Conservation (phyloP, 1,284 basidiomycete species). For the Ustilago cynodontis region DNA sequence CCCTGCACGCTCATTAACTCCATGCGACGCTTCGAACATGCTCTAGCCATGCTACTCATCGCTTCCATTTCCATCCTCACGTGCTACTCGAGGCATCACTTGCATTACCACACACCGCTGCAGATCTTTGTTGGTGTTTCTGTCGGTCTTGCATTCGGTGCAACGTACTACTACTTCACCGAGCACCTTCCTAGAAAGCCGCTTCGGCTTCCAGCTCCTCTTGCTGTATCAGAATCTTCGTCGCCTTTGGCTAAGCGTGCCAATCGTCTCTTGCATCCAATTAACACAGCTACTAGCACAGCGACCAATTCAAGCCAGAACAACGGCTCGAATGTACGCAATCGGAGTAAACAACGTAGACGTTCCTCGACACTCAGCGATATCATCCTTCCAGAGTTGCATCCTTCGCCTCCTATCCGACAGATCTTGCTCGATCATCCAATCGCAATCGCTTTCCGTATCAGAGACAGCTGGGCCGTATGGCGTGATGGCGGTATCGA, state of each 20-base stretch:
- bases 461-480: constrained; percentile 83
- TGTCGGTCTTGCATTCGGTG: constrained; percentile 77
- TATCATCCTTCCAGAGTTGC: constrained; percentile 35
- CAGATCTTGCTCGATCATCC: constrained; percentile 75
- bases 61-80: constrained; percentile 76
- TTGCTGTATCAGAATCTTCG: constrained; percentile 40
- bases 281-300: constrained; percentile 17
- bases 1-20: constrained; percentile 45
- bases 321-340: constrained; percentile 9
- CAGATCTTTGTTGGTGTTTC: constrained; percentile 81
- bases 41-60: constrained; percentile 74
- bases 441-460: constrained; percentile 76
- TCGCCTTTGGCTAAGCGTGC: constrained; percentile 34
- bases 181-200: constrained; percentile 75
- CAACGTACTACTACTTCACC: constrained; percentile 75
- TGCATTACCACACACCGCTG: constrained; percentile 79
- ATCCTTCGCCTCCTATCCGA: constrained; percentile 70
- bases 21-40: constrained; percentile 54
- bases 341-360: constrained; percentile 22
- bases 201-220: constrained; percentile 35
- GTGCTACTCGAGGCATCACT: constrained; percentile 82
- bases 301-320: neutral
- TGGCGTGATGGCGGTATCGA: constrained; percentile 81
- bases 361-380: constrained; percentile 34
- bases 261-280: constrained; percentile 33